A percentile compares a stretch with the other conserved stretches of the same genome.
phyloP scores from a whole-genome alignment of 352 stramenopile genomes.

The Elongisporangium anandrum region DNA sequence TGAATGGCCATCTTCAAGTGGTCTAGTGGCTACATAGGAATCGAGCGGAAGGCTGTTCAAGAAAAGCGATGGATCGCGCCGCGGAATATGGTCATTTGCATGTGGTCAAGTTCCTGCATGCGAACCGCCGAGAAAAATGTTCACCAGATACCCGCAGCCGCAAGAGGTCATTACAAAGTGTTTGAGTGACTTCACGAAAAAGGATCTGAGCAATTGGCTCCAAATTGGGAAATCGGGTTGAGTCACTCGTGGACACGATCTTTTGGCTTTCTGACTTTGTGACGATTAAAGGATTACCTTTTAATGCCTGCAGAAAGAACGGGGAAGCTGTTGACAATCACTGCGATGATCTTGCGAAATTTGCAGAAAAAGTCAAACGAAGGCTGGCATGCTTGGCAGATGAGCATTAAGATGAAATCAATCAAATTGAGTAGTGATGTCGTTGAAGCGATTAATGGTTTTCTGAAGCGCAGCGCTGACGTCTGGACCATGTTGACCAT shows the following conservation, averaged over 20 bases:
- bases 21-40: slow-evolving; percentile 20
- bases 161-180: neutral
- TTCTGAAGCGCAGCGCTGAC: too few relatives aligned
- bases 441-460: too few relatives aligned
- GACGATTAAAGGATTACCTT: neutral
- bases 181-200: neutral
- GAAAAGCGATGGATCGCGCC: neutral
- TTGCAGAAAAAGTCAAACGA: neutral
- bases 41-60: slow-evolving; percentile 17
- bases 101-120: slow-evolving; percentile 2
- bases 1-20: slow-evolving; percentile 18
- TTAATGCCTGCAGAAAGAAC: neutral
- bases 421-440: too few relatives aligned
- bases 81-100: neutral
- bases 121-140: too few relatives aligned
- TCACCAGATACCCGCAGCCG: neutral
- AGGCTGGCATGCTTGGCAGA: neutral
- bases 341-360: neutral
- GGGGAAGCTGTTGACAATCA: neutral
- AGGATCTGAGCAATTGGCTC: neutral
- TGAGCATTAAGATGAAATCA: too few relatives aligned
- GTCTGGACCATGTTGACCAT: too few relatives aligned
- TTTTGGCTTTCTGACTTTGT: neutral
- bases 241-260: neutral
- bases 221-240: neutral